These are phyloP conservation scores for Scorias spongiosa DNA, from an alignment of 2,329 filamentous ascomycete species.

Conservation along the genomic window DNA sequence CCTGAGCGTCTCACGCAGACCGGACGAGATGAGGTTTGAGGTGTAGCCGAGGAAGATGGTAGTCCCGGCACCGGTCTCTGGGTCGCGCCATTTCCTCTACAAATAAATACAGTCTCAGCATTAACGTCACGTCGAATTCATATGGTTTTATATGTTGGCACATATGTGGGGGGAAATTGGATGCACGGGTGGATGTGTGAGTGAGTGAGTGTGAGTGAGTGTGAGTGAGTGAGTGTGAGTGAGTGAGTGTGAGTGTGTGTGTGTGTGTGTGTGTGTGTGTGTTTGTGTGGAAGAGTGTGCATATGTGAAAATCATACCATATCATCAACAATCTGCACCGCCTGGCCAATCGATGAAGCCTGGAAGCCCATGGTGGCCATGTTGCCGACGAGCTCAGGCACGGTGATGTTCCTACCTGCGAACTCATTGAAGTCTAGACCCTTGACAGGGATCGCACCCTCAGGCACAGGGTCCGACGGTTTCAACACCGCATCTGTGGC, in stretches of 20 bases:
- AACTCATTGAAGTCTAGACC: conserved; percentile 87
- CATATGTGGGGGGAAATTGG: no score
- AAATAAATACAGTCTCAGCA: background rate
- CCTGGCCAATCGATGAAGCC: conserved; percentile 67
- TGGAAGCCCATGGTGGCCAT: conserved; percentile 83
- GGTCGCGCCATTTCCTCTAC: conserved; percentile 65
- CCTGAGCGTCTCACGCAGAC: conserved; percentile 76
- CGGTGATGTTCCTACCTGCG: conserved; percentile 60
- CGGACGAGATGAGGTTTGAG: conserved; percentile 92
- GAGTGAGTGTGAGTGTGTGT: no score
- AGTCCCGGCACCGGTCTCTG: conserved; percentile 61
- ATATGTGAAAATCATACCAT: conserved; percentile 52
- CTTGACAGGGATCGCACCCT: conserved; percentile 63
- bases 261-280: no score
- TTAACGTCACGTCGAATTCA: no score
- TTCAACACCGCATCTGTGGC: conserved; percentile 70
- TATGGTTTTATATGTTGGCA: no score
- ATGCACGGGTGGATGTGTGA: no score
- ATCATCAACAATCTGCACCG: conserved; percentile 80
- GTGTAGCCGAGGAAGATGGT: conserved; percentile 98
- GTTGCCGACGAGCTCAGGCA: conserved; percentile 64
- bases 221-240: no score
- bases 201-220: background rate
- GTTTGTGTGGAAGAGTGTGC: background rate
- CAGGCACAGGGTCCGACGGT: conserved; percentile 66